Evolutionary conservation across 2,329 filamentous ascomycete genomes (phyloP).

Genomic region (Talaromyces sp.): DNA sequence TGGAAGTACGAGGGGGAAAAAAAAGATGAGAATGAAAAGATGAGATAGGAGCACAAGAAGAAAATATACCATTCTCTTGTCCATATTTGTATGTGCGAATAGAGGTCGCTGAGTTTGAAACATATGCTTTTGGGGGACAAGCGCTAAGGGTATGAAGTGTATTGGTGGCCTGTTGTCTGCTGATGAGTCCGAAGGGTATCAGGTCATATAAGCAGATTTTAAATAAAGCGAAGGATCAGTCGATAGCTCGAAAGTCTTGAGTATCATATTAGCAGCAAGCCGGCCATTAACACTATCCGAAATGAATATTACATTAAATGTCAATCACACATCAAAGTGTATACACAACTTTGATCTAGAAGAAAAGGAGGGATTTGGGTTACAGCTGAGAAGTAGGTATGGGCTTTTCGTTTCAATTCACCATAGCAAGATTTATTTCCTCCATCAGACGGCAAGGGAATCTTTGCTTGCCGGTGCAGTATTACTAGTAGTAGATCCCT

Average conservation of each 20-base stretch:
- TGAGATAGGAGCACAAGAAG: no score
- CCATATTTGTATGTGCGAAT: no score
- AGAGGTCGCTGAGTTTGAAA: no score
- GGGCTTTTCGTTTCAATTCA: conserved; percentile 25
- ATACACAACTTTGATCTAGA: conserved; percentile 16
- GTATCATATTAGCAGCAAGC: conserved; percentile 17
- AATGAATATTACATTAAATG: conserved; percentile 30
- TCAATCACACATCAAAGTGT: conserved; percentile 23
- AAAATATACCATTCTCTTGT: no score
- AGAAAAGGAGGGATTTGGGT: conserved; percentile 12
- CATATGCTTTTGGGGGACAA: no score
- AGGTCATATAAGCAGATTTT: conserved; percentile 31
- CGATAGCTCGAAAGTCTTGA: conserved; percentile 12
- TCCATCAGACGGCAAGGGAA: conserved; percentile 25
- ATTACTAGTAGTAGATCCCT: neutral
- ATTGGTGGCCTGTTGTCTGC: no score
- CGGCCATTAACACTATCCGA: conserved; percentile 26
- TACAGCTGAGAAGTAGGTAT: conserved; percentile 12
- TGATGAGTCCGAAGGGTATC: no score
- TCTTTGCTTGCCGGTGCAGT: conserved; percentile 15
- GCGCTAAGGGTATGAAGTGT: no score
- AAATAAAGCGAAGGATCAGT: conserved; percentile 8
- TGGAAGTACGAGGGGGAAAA: no score
- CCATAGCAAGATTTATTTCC: no score
- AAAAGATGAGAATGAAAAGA: no score